These are phyloP conservation scores for Russula dissimulans DNA, from an alignment of 768 basidiomycete genomes.

Conservation along the genomic window DNA sequence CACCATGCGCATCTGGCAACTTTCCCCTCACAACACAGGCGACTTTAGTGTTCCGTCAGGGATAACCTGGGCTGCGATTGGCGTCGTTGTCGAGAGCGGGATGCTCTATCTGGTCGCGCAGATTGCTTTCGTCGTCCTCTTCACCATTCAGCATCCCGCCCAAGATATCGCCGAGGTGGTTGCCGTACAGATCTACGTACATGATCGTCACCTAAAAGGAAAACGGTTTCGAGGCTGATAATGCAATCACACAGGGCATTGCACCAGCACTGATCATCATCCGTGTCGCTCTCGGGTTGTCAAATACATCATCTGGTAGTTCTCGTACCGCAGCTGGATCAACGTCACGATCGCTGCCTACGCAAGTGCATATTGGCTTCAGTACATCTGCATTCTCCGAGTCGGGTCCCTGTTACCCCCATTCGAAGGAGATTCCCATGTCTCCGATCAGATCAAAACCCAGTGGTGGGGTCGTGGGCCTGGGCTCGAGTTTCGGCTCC, in stretches of 20 bases:
- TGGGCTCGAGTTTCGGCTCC: not conserved
- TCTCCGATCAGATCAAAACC: not conserved
- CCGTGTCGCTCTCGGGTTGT: constrained; percentile 9
- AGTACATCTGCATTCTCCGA: not conserved
- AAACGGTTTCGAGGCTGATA: too few relatives aligned
- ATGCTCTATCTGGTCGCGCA: constrained; percentile 33
- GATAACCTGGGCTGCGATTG: constrained; percentile 21
- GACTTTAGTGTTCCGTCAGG: not conserved
- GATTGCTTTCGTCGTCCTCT: constrained; percentile 33
- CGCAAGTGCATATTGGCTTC: not conserved
- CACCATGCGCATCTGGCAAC: constrained; percentile 31
- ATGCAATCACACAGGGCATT: constrained; percentile 1
- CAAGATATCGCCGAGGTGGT: constrained; percentile 30
- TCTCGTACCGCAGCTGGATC: not conserved
- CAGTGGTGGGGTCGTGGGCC: not conserved
- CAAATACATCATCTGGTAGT: not conserved
- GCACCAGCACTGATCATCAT: constrained; percentile 8
- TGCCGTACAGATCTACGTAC: constrained; percentile 34
- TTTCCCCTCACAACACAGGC: constrained; percentile 17
- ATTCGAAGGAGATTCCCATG: not conserved
- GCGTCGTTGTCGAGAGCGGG: constrained; percentile 34
- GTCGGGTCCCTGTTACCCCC: not conserved
- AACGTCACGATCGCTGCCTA: not conserved
- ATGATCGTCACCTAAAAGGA: not conserved
- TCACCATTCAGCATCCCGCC: constrained; percentile 29